phyloP scores from a whole-genome alignment of 768 basidiomycete genomes.

The Lentinula detonsa region DNA sequence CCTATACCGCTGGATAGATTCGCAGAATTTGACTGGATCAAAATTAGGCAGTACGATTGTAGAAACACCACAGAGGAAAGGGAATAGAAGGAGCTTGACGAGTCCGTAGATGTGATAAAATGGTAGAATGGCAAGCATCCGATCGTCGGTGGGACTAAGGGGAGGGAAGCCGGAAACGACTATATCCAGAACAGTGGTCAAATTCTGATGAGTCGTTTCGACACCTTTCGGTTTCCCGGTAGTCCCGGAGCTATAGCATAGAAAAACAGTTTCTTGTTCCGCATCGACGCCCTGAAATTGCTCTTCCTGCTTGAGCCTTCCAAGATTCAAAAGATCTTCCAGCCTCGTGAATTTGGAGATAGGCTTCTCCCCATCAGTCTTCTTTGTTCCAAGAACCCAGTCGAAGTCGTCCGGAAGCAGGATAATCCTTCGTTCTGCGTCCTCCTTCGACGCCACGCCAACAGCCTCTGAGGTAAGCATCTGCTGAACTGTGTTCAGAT shows the following conservation, averaged over 20 bases:
- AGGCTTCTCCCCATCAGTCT: conserved; percentile 17
- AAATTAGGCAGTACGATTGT: conserved; percentile 62
- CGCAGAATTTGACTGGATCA: conserved; percentile 63
- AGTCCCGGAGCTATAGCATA: conserved; percentile 63
- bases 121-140: conserved; percentile 60
- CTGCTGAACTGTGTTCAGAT: conserved; percentile 46
- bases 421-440: conserved; percentile 50
- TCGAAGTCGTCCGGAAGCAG: conserved; percentile 43
- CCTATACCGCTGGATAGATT: conserved; percentile 57
- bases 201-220: conserved; percentile 64
- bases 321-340: conserved; percentile 45
- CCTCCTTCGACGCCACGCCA: conserved; percentile 26
- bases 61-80: conserved; percentile 42
- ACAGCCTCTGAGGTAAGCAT: conserved; percentile 36
- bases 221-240: conserved; percentile 70
- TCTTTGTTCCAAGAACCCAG: conserved; percentile 36
- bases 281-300: conserved; percentile 45
- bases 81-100: conserved; percentile 57
- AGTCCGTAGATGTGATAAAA: conserved; percentile 46
- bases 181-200: conserved; percentile 54
- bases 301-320: conserved; percentile 46
- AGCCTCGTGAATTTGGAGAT: conserved; percentile 29
- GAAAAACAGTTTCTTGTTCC: conserved; percentile 48
- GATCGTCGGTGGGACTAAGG: conserved; percentile 35
- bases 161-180: conserved; percentile 37